These are phyloP conservation scores for Hippophae tibetana DNA, from an alignment of 306 rosid species.

Conservation along the genomic window DNA sequence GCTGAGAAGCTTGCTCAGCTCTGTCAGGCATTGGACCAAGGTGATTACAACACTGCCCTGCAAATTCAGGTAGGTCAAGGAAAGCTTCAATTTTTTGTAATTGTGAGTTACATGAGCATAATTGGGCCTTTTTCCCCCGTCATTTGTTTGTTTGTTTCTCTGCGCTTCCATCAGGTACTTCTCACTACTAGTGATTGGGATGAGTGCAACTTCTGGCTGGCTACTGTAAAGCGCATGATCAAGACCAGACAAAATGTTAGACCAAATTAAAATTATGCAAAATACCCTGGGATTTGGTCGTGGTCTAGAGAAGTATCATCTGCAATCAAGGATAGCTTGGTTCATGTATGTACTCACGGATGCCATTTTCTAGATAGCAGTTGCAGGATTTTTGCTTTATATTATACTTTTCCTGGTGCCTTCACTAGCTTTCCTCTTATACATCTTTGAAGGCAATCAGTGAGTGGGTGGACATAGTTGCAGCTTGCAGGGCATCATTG, in stretches of 20 bases:
- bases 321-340: slow-evolving; percentile 24
- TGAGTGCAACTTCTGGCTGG: slow-evolving; percentile 98
- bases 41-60: slow-evolving; percentile 67
- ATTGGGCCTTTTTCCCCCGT: too few relatives aligned
- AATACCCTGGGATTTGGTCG: slow-evolving; percentile 11
- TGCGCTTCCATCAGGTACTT: slow-evolving; percentile 39
- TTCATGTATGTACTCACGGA: slow-evolving; percentile 33
- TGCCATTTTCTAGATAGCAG: slow-evolving; percentile 38
- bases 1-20: slow-evolving; percentile 82
- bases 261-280: slow-evolving; percentile 27
- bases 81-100: slow-evolving; percentile 3
- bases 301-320: slow-evolving; percentile 21
- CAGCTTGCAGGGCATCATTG: slow-evolving; percentile 37
- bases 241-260: slow-evolving; percentile 91
- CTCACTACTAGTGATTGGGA: slow-evolving; percentile 99
- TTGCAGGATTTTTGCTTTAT: slow-evolving; percentile 45
- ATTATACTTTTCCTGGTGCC: slow-evolving; percentile 24
- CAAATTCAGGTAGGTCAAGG: slow-evolving; percentile 58
- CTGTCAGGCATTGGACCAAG: slow-evolving; percentile 77
- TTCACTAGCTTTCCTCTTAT: slow-evolving; percentile 34
- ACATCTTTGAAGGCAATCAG: slow-evolving; percentile 4
- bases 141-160: not conserved
- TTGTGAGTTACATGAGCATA: too few relatives aligned
- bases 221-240: slow-evolving; percentile 94
- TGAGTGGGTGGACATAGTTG: slow-evolving; percentile 44